Evolutionary conservation across 1,139 yeast species (phyloP).

Genomic region (Nadsonia commutata): DNA sequence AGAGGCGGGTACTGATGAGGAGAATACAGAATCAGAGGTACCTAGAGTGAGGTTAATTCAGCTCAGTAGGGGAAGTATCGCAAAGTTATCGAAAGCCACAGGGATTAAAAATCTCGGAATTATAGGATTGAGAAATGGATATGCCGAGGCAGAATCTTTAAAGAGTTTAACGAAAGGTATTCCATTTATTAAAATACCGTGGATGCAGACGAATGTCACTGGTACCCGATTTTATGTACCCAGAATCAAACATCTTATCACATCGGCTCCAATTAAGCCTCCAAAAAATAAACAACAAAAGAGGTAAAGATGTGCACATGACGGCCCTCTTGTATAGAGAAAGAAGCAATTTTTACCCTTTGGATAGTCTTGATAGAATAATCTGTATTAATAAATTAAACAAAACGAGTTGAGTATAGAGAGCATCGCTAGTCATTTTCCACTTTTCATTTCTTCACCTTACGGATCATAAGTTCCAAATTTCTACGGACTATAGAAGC

Average conservation of each 20-base stretch:
- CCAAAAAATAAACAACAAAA: not conserved
- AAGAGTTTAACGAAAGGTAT: not conserved
- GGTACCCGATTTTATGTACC: not conserved
- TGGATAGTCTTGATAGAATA: no score
- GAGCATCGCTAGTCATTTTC: no score
- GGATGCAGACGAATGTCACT: not conserved
- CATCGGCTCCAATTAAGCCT: not conserved
- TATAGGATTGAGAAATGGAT: slow-evolving; percentile 1
- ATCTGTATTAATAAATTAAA: no score
- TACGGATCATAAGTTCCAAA: no score
- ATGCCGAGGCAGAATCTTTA: not conserved
- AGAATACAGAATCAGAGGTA: not conserved
- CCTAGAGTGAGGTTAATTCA: slow-evolving; percentile 3
- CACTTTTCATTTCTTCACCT: no score
- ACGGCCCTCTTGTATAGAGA: no score
- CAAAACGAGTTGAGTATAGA: no score
- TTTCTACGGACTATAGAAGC: no score
- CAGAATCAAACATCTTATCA: not conserved
- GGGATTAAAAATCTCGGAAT: slow-evolving; percentile 1
- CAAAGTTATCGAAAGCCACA: slow-evolving; percentile 1
- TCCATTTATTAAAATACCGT: not conserved
- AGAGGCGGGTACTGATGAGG: no score
- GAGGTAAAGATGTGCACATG: not conserved
- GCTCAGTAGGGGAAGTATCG: slow-evolving; percentile 5
- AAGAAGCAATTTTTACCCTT: no score